phyloP scores from a whole-genome alignment of 23 red algal species.

The Pyropia haitanensis region DNA sequence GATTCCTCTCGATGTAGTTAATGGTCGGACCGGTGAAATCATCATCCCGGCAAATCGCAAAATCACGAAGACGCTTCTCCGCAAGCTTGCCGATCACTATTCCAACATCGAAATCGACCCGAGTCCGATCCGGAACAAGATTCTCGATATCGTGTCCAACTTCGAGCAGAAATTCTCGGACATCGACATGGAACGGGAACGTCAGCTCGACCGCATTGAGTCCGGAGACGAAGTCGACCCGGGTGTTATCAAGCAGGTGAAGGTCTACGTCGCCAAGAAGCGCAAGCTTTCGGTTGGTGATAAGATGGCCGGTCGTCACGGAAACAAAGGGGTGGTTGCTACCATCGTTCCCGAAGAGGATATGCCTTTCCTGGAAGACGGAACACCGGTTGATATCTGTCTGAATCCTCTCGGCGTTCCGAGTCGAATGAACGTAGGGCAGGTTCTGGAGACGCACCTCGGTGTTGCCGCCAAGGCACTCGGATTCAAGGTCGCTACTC shows the following conservation, averaged over 20 bases:
- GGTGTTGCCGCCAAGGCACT: not conserved
- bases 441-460: slow-evolving; percentile 10
- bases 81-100: not conserved
- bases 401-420: slow-evolving; percentile 25
- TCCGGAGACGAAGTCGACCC: not conserved
- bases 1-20: too few species aligned
- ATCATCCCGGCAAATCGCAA: not conserved
- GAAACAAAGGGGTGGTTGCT: slow-evolving; percentile 3
- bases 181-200: too few species aligned
- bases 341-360: slow-evolving; percentile 5
- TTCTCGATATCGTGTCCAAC: too few species aligned
- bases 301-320: slow-evolving; percentile 5
- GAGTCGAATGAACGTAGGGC: slow-evolving; percentile 13
- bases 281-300: slow-evolving; percentile 1
- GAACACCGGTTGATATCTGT: slow-evolving; percentile 14
- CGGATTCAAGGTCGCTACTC: too few species aligned
- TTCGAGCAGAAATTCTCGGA: not conserved
- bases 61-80: not conserved
- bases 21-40: not conserved
- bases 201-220: not conserved
- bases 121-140: too few species aligned
- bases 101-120: slow-evolving; percentile 5
- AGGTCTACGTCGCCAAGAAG: slow-evolving; percentile 4
- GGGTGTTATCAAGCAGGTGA: slow-evolving; percentile 2
- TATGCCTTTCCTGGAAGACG: slow-evolving; percentile 20